Conservation (phyloP, 2,329 filamentous ascomycete genomes). For the Fusarium oligoseptatum region DNA sequence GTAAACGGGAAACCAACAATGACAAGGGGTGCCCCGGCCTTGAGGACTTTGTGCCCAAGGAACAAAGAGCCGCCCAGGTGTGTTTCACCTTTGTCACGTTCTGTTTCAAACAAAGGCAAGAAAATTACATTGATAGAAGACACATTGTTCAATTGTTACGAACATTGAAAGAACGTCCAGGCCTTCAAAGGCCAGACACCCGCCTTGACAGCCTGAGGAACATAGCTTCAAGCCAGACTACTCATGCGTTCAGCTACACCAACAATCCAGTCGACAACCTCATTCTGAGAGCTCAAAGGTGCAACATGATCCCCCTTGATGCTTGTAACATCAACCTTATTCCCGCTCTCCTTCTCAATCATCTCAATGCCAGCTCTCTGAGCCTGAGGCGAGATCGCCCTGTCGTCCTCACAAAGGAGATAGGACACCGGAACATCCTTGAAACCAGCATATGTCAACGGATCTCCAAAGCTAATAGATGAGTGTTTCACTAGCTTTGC, state of each 20-base stretch:
- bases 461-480: constrained; percentile 48
- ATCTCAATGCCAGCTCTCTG: constrained; percentile 52
- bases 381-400: constrained; percentile 23
- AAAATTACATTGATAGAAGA: neutral
- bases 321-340: constrained; percentile 54
- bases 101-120: neutral
- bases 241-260: neutral
- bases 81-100: neutral
- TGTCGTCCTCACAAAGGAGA: constrained; percentile 54
- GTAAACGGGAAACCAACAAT: neutral
- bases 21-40: no score
- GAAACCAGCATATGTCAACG: constrained; percentile 56
- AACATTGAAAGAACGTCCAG: no score
- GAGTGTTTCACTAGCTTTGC: constrained; percentile 47
- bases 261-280: constrained; percentile 39
- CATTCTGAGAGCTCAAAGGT: constrained; percentile 40
- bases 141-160: neutral
- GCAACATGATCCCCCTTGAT: constrained; percentile 54
- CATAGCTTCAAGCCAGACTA: neutral
- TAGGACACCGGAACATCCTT: constrained; percentile 57
- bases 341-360: constrained; percentile 53
- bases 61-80: neutral
- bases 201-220: neutral
- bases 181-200: neutral
- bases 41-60: neutral